phyloP scores from a whole-genome alignment of 768 basidiomycete species.

The Postia placenta region DNA sequence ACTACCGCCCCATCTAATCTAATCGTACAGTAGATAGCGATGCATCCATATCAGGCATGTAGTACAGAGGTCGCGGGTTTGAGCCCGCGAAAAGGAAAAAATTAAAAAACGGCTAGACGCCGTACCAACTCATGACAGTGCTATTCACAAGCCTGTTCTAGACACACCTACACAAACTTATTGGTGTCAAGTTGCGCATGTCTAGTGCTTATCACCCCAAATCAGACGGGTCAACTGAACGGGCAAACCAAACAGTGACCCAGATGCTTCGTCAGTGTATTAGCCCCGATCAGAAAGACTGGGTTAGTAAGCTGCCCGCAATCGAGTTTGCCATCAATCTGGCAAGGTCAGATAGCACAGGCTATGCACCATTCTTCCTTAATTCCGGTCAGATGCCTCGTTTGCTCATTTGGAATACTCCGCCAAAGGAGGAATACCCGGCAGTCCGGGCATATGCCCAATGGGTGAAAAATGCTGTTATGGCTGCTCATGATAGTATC shows the following conservation, averaged over 20 bases:
- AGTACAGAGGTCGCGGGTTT: too few relatives aligned
- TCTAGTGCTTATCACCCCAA: conserved; percentile 27
- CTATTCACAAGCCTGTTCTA: conserved; percentile 34
- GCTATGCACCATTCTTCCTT: conserved; percentile 29
- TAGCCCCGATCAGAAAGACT: conserved; percentile 17
- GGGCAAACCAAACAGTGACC: conserved; percentile 13
- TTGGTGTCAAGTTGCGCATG: conserved; percentile 18
- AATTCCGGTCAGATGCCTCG: conserved; percentile 18
- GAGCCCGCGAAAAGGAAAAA: too few relatives aligned
- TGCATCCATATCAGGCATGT: too few relatives aligned
- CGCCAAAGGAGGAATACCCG: conserved; percentile 10
- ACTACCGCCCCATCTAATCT: too few relatives aligned
- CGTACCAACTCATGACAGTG: too few relatives aligned
- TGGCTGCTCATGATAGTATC: conserved; percentile 31
- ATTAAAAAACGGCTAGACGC: too few relatives aligned
- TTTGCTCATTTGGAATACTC: conserved; percentile 23
- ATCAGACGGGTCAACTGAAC: conserved; percentile 23
- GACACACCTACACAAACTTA: conserved; percentile 14
- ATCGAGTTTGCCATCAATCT: conserved; percentile 35
- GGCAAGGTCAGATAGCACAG: conserved; percentile 25
- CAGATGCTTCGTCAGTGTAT: conserved; percentile 15
- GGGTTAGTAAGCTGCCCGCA: conserved; percentile 24
- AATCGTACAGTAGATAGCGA: too few relatives aligned
- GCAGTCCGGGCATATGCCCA: conserved; percentile 23
- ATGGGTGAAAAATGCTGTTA: conserved; percentile 19